Evolutionary conservation across 345 rosid species (phyloP).

Genomic region (Pistacia integerrima): DNA sequence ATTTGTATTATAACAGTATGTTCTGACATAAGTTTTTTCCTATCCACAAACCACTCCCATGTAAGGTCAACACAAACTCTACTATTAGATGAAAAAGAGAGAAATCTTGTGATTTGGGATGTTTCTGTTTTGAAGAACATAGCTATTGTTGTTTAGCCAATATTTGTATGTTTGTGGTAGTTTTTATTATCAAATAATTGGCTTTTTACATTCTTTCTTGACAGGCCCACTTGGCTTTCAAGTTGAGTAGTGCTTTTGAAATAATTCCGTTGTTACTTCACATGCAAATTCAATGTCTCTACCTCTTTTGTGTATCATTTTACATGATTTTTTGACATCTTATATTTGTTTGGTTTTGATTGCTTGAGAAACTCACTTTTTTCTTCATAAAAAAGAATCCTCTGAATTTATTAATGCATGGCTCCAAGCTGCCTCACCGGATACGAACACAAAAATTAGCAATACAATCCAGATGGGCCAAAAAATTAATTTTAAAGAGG

Average conservation of each 20-base stretch:
- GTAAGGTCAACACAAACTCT: too few relatives aligned
- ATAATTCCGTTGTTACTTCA: neutral
- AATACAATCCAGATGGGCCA: too few relatives aligned
- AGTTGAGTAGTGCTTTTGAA: neutral
- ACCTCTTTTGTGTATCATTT: neutral
- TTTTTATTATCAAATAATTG: neutral
- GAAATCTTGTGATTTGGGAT: neutral
- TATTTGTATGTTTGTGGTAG: neutral
- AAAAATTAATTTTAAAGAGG: too few relatives aligned
- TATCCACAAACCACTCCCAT: too few relatives aligned
- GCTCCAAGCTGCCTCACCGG: too few relatives aligned
- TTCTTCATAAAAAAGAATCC: neutral
- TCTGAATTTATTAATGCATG: neutral
- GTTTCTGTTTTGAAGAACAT: too few relatives aligned
- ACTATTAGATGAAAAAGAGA: neutral
- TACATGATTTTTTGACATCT: neutral
- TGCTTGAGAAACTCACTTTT: neutral
- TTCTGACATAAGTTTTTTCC: too few relatives aligned
- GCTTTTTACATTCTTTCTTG: neutral
- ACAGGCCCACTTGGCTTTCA: neutral
- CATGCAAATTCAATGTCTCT: conserved; percentile 11
- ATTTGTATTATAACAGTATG: too few relatives aligned
- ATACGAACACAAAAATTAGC: too few relatives aligned
- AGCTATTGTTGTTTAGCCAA: too few relatives aligned
- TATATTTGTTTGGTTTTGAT: neutral